Evolutionary conservation across 495 filamentous ascomycete species (phyloP).

Genomic region (Penicillium crystallinum): DNA sequence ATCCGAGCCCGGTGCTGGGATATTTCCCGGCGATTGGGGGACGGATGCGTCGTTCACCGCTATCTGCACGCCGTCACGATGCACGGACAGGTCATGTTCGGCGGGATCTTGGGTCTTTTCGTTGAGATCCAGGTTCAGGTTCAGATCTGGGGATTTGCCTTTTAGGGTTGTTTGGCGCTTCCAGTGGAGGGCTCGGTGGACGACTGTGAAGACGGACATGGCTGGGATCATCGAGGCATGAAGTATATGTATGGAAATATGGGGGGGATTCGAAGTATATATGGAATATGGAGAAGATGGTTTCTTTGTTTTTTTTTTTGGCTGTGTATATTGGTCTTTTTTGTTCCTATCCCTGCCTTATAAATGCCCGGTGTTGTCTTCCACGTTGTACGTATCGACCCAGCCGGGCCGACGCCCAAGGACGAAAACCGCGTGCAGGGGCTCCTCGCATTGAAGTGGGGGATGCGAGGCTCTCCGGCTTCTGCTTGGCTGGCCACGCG

Average conservation of each 20-base stretch:
- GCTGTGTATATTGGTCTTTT: not conserved
- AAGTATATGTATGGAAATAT: not conserved
- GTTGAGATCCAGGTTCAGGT: not conserved
- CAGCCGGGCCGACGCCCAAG: constrained; percentile 8
- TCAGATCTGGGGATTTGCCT: constrained; percentile 16
- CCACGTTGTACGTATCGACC: constrained; percentile 5
- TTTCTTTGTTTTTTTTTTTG: not conserved
- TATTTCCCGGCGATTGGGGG: not conserved
- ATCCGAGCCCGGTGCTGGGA: constrained; percentile 4
- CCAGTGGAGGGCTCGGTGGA: constrained; percentile 23
- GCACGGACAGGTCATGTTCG: constrained; percentile 8
- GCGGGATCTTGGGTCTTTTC: constrained; percentile 1
- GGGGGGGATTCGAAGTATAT: not conserved
- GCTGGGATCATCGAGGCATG: constrained; percentile 4
- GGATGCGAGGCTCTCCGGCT: constrained; percentile 12
- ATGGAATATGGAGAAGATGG: too few relatives aligned
- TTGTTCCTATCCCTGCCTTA: constrained; percentile 1
- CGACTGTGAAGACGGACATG: constrained; percentile 24
- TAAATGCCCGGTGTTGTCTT: constrained; percentile 4
- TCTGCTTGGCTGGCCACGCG: constrained; percentile 26
- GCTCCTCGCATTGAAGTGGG: constrained; percentile 18
- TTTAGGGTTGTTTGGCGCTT: constrained; percentile 14
- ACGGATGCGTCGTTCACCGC: constrained; percentile 20
- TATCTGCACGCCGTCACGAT: constrained; percentile 24
- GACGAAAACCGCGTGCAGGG: constrained; percentile 19